A percentile compares a stretch with the other conserved stretches of the same genome.
phyloP scores from a whole-genome alignment of 2,329 filamentous ascomycete species.

The Nemania sp. region DNA sequence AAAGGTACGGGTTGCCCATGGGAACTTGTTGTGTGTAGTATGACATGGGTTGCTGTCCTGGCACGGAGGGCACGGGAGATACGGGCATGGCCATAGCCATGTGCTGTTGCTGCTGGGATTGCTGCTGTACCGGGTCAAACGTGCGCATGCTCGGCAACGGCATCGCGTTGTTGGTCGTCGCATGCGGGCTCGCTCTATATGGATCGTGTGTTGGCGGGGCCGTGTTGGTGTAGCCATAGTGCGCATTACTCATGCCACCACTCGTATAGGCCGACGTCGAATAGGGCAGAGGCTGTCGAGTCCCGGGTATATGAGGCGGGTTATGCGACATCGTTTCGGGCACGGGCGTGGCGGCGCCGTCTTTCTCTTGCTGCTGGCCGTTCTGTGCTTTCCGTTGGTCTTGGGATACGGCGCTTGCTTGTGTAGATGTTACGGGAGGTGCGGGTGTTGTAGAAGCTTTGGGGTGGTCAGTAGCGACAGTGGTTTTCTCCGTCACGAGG shows the following conservation, averaged over 20 bases:
- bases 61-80: constrained; percentile 53
- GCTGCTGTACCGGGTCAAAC: constrained; percentile 54
- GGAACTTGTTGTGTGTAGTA: constrained; percentile 59
- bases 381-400: constrained; percentile 35
- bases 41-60: constrained; percentile 53
- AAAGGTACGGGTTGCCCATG: constrained; percentile 56
- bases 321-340: constrained; percentile 50
- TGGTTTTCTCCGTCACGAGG: constrained; percentile 33
- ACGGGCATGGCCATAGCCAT: constrained; percentile 55
- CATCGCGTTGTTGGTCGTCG: constrained; percentile 50
- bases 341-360: constrained; percentile 41
- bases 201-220: constrained; percentile 49
- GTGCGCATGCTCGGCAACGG: constrained; percentile 59
- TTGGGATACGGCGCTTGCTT: constrained; percentile 35
- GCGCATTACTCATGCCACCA: constrained; percentile 46
- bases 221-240: constrained; percentile 49
- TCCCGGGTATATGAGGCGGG: constrained; percentile 46
- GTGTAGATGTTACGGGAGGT: constrained; percentile 35
- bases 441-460: constrained; percentile 29
- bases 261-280: constrained; percentile 47
- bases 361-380: constrained; percentile 36
- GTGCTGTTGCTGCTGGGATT: constrained; percentile 50
- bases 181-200: constrained; percentile 52
- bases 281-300: constrained; percentile 48
- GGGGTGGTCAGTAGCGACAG: constrained; percentile 39